Percentiles rank a stretch among this genome's conserved stretches.
phyloP scores from a whole-genome alignment of 805 yeast species.

The Trichomonascus vanleenenianus region DNA sequence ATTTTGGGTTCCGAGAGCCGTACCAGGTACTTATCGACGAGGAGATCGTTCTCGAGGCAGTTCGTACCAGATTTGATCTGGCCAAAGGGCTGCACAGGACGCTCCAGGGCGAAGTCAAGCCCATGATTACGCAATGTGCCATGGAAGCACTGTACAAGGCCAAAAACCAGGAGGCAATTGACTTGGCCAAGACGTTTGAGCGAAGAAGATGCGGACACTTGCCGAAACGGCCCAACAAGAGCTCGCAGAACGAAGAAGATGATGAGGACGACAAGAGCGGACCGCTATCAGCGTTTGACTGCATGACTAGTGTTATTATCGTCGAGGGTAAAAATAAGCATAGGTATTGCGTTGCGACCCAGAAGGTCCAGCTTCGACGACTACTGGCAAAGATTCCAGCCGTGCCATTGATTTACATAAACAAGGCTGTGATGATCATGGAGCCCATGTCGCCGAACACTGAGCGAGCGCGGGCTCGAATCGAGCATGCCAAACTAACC shows the following conservation, averaged over 20 bases:
- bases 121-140: slow-evolving; percentile 92
- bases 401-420: slow-evolving; percentile 79
- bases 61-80: slow-evolving; percentile 65
- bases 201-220: slow-evolving; percentile 90
- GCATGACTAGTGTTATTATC: slow-evolving; percentile 62
- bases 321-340: slow-evolving; percentile 75
- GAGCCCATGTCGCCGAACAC: slow-evolving; percentile 84
- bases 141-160: slow-evolving; percentile 76
- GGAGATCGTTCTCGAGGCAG: slow-evolving; percentile 59
- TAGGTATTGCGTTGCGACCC: slow-evolving; percentile 84
- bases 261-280: slow-evolving; percentile 8
- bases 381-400: slow-evolving; percentile 75
- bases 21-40: slow-evolving; percentile 87
- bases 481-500: slow-evolving; percentile 62
- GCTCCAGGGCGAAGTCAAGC: slow-evolving; percentile 76
- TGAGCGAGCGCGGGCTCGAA: slow-evolving; percentile 36
- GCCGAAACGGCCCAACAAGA: slow-evolving; percentile 40
- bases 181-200: slow-evolving; percentile 73
- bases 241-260: not conserved
- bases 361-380: slow-evolving; percentile 61
- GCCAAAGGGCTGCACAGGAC: slow-evolving; percentile 74
- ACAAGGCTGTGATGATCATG: slow-evolving; percentile 90
- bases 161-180: slow-evolving; percentile 68
- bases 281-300: slow-evolving; percentile 48
- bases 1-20: slow-evolving; percentile 91